Evolutionary conservation across 495 filamentous ascomycete species (phyloP).

Genomic region (Hapsidospora chrysogenum): DNA sequence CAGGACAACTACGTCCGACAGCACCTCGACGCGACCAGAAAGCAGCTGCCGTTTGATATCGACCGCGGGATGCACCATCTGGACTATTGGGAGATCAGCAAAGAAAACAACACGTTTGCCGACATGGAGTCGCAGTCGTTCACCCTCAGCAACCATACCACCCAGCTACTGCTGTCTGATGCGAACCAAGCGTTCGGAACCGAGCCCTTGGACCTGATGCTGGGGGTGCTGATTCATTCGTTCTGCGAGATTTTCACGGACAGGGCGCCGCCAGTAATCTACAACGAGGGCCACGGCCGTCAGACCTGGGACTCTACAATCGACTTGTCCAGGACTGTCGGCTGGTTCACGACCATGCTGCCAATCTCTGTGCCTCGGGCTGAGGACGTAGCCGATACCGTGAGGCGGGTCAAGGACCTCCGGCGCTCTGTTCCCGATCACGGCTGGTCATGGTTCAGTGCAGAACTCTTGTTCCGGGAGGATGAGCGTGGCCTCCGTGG

Average conservation of each 20-base stretch:
- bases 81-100: not conserved
- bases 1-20: too few species aligned
- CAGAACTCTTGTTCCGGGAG: too few species aligned
- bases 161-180: not conserved
- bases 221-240: conserved; percentile 28
- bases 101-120: not conserved
- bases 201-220: conserved; percentile 24
- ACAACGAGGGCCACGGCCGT: conserved; percentile 31
- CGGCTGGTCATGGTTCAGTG: too few species aligned
- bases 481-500: too few species aligned
- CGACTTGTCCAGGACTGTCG: conserved; percentile 27
- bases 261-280: conserved; percentile 34
- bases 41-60: too few species aligned
- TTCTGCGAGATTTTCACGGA: conserved; percentile 35
- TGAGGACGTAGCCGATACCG: conserved; percentile 13
- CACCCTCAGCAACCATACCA: not conserved
- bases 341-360: conserved; percentile 30
- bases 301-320: conserved; percentile 12
- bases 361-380: conserved; percentile 25
- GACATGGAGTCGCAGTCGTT: not conserved
- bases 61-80: too few species aligned
- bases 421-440: too few species aligned
- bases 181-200: not conserved
- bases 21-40: too few species aligned
- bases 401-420: conserved; percentile 21